A percentile compares a stretch with the other conserved stretches of the same genome.
Evolutionary conservation across 345 rosid species (phyloP).

Genomic region (Corymbia maculata): DNA sequence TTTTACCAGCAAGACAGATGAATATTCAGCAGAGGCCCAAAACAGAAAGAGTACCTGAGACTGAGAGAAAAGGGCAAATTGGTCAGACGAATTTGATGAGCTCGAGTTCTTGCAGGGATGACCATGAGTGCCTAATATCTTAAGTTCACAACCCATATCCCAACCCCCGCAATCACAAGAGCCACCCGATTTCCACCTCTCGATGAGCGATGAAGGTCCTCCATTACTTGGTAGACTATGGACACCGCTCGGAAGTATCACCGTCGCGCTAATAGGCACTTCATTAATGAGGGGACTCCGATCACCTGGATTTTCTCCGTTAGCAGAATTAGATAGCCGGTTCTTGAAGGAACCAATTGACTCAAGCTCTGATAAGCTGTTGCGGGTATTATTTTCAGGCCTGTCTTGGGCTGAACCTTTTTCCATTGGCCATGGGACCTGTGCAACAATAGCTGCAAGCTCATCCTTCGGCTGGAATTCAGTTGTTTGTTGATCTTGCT

Average conservation of each 20-base stretch:
- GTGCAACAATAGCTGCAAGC: slow-evolving; percentile 81
- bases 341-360: slow-evolving; percentile 8
- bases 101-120: slow-evolving; percentile 16
- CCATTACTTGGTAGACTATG: slow-evolving; percentile 83
- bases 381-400: slow-evolving; percentile 9
- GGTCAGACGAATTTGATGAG: slow-evolving; percentile 5
- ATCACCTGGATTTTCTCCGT: slow-evolving; percentile 9
- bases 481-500: slow-evolving; percentile 22
- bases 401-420: slow-evolving; percentile 11
- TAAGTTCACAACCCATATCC: slow-evolving; percentile 84
- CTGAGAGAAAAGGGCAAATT: slow-evolving; percentile 10
- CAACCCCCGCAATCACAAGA: slow-evolving; percentile 98
- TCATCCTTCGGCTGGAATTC: slow-evolving; percentile 58
- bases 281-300: slow-evolving; percentile 5
- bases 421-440: slow-evolving; percentile 27
- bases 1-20: background rate
- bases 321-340: background rate
- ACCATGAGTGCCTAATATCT: slow-evolving; percentile 39
- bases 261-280: slow-evolving; percentile 30
- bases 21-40: background rate
- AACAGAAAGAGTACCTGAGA: background rate
- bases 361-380: background rate
- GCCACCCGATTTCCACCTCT: slow-evolving; percentile 91
- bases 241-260: slow-evolving; percentile 81
- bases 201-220: slow-evolving; percentile 79